Conservation (phyloP, 495 filamentous ascomycete species). For the Haplographium delicatum region DNA sequence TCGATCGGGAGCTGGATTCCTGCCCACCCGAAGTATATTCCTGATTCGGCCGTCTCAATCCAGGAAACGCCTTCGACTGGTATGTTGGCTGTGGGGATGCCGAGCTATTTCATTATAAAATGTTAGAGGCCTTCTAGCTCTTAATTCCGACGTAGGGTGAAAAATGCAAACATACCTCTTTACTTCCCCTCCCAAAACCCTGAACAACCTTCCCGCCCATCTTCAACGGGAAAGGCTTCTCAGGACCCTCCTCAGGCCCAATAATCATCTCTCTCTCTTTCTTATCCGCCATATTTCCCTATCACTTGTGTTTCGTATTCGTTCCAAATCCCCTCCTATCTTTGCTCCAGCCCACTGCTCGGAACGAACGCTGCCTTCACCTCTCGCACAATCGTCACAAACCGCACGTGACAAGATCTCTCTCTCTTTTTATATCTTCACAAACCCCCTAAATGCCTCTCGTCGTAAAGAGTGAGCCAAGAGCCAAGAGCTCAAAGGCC, state of each 20-base stretch:
- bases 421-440: no score
- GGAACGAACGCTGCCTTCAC: no score
- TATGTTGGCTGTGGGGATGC: constrained; percentile 96
- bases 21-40: constrained; percentile 91
- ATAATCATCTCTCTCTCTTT: constrained; percentile 49
- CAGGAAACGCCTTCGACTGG: constrained; percentile 72
- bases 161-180: constrained; percentile 50
- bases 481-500: no score
- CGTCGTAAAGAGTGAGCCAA: no score
- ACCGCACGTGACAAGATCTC: no score
- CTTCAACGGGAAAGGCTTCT: constrained; percentile 71
- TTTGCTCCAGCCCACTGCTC: no score
- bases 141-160: not conserved
- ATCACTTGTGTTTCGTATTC: no score
- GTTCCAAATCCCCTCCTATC: no score
- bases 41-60: constrained; percentile 62
- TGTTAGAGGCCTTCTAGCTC: no score
- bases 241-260: constrained; percentile 66
- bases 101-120: no score
- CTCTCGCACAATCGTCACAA: no score
- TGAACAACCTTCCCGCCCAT: constrained; percentile 81
- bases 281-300: not conserved
- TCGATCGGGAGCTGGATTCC: constrained; percentile 48
- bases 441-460: no score
- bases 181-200: constrained; percentile 90